These are phyloP conservation scores for Lachancea mirantina DNA, from an alignment of 805 yeast species.

Conservation along the genomic window DNA sequence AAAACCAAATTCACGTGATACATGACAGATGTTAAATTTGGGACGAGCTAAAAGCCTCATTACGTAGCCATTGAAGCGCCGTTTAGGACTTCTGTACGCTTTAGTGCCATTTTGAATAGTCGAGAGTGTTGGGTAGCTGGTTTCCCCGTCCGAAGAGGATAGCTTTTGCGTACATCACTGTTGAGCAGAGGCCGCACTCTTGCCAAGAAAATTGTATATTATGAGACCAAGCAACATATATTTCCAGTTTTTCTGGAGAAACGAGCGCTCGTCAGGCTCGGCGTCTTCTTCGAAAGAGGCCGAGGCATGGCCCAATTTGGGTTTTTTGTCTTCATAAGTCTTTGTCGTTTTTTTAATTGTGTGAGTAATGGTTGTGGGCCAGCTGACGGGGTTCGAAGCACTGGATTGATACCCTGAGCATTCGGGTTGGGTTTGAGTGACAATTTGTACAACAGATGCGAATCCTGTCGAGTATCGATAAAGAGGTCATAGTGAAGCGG, in stretches of 20 bases:
- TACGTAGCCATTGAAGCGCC: no score
- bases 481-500: constrained; percentile 23
- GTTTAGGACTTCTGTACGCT: no score
- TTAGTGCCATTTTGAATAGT: no score
- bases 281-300: constrained; percentile 20
- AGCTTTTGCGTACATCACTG: no score
- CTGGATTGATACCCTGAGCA: constrained; percentile 16
- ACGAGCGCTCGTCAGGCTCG: constrained; percentile 16
- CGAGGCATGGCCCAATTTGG: constrained; percentile 13
- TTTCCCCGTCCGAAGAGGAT: no score
- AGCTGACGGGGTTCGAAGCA: constrained; percentile 10
- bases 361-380: constrained; percentile 21
- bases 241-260: constrained; percentile 30
- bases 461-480: constrained; percentile 13
- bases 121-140: no score
- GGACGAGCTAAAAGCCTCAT: no score
- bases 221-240: constrained; percentile 22
- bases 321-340: constrained; percentile 27
- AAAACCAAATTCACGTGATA: no score
- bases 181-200: constrained; percentile 1
- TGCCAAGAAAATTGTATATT: constrained; percentile 9
- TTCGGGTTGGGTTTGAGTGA: constrained; percentile 16
- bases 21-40: no score
- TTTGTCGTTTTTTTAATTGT: constrained; percentile 25
- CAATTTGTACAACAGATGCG: constrained; percentile 13